Base-by-base conservation (phyloP, 345 rosid species). In the Ailanthus altissimus region DNA sequence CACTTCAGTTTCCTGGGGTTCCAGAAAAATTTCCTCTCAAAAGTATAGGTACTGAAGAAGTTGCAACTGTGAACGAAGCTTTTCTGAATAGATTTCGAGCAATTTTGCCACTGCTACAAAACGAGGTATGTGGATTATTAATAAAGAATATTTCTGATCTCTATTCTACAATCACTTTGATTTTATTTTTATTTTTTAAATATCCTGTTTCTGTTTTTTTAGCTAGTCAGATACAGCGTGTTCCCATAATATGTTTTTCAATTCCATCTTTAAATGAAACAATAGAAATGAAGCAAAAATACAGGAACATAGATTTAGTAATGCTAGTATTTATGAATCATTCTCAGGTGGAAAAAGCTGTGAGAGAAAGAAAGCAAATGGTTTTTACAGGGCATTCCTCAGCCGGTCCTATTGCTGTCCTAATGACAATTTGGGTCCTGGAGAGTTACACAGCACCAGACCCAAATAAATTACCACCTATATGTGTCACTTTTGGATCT, bases 351-450 rank as follows among this genome's bases (percentile, higher is more conserved):
- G 67, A 40, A 66, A 75, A 45, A 14, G 90, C 89, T 26, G 72
- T 62, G 32, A 12, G 25, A 1, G 84, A 80, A 8, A 65, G 46
- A 18, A 86, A 82, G 87, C 84, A 54, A 77, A 80, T 95, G 56
- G 86, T 95, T 63, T 95, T 95, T 71, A 81, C 99, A 42, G 99
- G 99, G 70, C 96, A 91, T 66, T 95, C 96, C 0, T 84, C 87
- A 8, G 99, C 94, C 20, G 99, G 94, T 4, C 86, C 98, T 2
- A 71, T 86, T 73, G 99, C 99, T 13, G 86, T 91, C 20, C 77
- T 90, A 65, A 86, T 90, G 20, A 82, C 97, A 18, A 75, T 91
- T 58, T 89, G 96, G 97, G 86, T 86, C 79, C 72, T 91, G 72
- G 91, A 90, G 70, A 57, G 38, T 7, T 73, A 67, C 81, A 46